Conservation (phyloP, 2,329 filamentous ascomycete species). For the Colletotrichum sp. region DNA sequence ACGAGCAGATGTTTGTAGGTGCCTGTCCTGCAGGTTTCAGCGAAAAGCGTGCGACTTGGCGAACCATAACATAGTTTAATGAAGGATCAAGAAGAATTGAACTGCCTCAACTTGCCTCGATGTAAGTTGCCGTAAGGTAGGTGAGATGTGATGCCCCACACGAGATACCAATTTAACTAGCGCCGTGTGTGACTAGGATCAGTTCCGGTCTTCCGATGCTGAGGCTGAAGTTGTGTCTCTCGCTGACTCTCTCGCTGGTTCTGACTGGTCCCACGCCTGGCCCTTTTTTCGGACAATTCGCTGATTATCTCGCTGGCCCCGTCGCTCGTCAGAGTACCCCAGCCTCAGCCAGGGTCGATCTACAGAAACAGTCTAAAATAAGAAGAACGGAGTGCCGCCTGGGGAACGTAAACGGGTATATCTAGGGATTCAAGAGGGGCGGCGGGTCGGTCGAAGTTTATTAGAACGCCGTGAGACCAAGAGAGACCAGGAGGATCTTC, state of each 20-base stretch:
- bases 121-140: background rate
- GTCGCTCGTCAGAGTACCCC: background rate
- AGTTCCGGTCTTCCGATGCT: background rate
- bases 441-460: background rate
- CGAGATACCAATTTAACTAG: background rate
- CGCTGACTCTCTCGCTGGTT: background rate
- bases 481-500: background rate
- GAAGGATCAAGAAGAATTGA: background rate
- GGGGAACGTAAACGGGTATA: background rate
- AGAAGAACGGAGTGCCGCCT: background rate
- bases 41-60: accelerated
- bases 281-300: background rate
- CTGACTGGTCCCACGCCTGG: background rate
- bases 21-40: background rate
- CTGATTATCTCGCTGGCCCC: background rate
- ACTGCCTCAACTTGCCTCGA: background rate
- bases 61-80: accelerated
- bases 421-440: background rate
- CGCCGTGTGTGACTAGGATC: background rate
- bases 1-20: background rate
- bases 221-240: background rate
- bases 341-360: background rate
- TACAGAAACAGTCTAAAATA: background rate
- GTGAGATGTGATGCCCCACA: background rate
- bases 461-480: background rate